A percentile compares a stretch with the other conserved stretches of the same genome.
Evolutionary conservation across 2,329 filamentous ascomycete genomes (phyloP).

Genomic region (Xylariaceae sp.): DNA sequence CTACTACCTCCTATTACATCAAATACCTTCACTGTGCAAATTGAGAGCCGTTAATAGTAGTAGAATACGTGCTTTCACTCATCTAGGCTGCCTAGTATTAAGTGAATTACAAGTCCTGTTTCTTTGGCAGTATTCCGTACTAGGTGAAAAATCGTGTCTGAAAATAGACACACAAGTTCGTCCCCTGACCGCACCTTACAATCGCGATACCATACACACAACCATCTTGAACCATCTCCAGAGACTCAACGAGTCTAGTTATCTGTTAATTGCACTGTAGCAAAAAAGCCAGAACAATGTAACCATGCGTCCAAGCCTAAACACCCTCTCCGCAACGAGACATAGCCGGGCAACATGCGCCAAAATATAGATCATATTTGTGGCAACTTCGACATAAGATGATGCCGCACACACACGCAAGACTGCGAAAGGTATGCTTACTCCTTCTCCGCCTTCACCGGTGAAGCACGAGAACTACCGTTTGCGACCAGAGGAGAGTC

Average conservation of each 20-base stretch:
- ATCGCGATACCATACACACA: conserved; percentile 25
- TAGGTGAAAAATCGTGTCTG: conserved; percentile 28
- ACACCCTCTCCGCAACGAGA: conserved; percentile 20
- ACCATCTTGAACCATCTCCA: conserved; percentile 22
- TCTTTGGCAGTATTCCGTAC: conserved; percentile 20
- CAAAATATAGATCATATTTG: conserved; percentile 28
- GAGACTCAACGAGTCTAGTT: conserved; percentile 24
- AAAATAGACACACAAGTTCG: conserved; percentile 27
- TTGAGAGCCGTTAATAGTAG: not conserved
- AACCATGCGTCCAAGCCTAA: conserved; percentile 23
- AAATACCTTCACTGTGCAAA: not conserved
- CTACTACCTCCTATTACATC: not conserved
- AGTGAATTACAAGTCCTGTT: conserved; percentile 25
- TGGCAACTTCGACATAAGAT: conserved; percentile 29
- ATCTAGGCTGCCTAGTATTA: conserved; percentile 27
- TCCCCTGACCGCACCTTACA: conserved; percentile 20
- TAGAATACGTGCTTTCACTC: conserved; percentile 19
- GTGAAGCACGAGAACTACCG: conserved; percentile 46
- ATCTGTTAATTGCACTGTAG: conserved; percentile 19
- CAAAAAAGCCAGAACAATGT: conserved; percentile 23
- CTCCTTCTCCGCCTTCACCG: conserved; percentile 40
- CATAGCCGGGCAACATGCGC: conserved; percentile 23
- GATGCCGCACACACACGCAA: conserved; percentile 23
- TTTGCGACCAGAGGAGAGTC: conserved; percentile 42
- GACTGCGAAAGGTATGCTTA: conserved; percentile 23